Conservation (phyloP, 2,329 filamentous ascomycete species). For the Raffaelea deltoideospora region DNA sequence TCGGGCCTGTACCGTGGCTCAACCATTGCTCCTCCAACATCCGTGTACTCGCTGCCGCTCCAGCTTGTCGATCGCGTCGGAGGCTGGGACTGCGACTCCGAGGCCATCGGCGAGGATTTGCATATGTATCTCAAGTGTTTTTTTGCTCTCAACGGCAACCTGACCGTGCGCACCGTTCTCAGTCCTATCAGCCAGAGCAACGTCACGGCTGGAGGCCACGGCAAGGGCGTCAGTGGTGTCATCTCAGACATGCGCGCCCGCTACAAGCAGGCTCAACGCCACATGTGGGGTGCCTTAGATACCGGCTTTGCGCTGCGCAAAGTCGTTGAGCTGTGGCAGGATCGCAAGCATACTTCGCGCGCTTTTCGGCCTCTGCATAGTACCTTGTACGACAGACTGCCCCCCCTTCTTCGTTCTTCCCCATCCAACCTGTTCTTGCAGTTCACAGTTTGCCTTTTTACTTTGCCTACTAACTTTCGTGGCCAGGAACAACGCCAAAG, state of each 20-base stretch:
- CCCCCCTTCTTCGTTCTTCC: no score
- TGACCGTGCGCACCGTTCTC: conserved; percentile 47
- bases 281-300: conserved; percentile 64
- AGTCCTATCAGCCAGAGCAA: conserved; percentile 62
- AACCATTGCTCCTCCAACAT: conserved; percentile 53
- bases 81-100: conserved; percentile 56
- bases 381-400: conserved; percentile 19
- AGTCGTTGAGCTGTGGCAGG: conserved; percentile 38
- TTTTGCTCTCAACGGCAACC: conserved; percentile 55
- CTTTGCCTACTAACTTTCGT: neutral
- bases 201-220: conserved; percentile 42
- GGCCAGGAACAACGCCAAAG: conserved; percentile 24
- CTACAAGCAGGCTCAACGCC: conserved; percentile 56
- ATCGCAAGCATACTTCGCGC: conserved; percentile 39
- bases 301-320: conserved; percentile 50
- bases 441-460: neutral
- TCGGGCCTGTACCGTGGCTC: conserved; percentile 52
- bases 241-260: conserved; percentile 45
- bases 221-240: conserved; percentile 36
- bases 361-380: conserved; percentile 41
- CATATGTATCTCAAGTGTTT: conserved; percentile 72
- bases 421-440: neutral
- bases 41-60: conserved; percentile 57
- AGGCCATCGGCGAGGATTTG: conserved; percentile 60
- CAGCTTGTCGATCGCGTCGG: conserved; percentile 52